Percentiles rank a stretch among this genome's conserved stretches.
Conservation (phyloP, 805 yeast species). For the Sungouiozyma ichnusensis region DNA sequence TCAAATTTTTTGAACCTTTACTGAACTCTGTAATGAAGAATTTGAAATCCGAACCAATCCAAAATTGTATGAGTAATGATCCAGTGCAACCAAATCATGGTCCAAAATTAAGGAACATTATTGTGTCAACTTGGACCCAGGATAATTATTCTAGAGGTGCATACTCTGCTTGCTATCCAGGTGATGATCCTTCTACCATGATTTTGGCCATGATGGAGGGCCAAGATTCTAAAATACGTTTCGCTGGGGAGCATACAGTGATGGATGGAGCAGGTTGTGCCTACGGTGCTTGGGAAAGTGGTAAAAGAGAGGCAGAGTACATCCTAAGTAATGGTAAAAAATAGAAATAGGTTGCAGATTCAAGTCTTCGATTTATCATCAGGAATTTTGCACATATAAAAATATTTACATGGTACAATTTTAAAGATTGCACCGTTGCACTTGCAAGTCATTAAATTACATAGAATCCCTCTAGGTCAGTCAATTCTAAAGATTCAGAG, state of each 20-base stretch:
- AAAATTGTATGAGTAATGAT: constrained; percentile 2
- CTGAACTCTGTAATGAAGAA: constrained; percentile 18
- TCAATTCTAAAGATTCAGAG: constrained; percentile 4
- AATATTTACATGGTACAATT: too few relatives aligned
- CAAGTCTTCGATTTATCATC: background rate
- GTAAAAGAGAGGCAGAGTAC: constrained; percentile 42
- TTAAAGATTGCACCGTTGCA: too few relatives aligned
- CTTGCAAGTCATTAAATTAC: constrained; percentile 3
- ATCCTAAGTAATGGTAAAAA: constrained; percentile 13
- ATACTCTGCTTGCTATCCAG: constrained; percentile 59
- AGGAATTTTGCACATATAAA: too few relatives aligned
- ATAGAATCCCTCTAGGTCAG: constrained; percentile 9
- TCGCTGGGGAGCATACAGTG: constrained; percentile 88
- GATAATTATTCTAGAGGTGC: constrained; percentile 78
- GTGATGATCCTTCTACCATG: constrained; percentile 58
- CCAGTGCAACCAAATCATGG: background rate
- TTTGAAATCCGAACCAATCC: constrained; percentile 9
- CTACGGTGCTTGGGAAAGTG: constrained; percentile 83
- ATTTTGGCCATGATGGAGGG: constrained; percentile 55
- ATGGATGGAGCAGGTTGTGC: constrained; percentile 86
- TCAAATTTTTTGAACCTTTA: constrained; percentile 48
- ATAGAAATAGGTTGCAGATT: background rate
- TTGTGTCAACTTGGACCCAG: constrained; percentile 64
- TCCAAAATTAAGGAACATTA: constrained; percentile 33
- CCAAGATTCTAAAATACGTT: constrained; percentile 44